Evolutionary conservation across 192 early-diverging fungal species (phyloP), one percentile per base, ranked within the genome.

Genomic region (Coemansia sp.): DNA sequence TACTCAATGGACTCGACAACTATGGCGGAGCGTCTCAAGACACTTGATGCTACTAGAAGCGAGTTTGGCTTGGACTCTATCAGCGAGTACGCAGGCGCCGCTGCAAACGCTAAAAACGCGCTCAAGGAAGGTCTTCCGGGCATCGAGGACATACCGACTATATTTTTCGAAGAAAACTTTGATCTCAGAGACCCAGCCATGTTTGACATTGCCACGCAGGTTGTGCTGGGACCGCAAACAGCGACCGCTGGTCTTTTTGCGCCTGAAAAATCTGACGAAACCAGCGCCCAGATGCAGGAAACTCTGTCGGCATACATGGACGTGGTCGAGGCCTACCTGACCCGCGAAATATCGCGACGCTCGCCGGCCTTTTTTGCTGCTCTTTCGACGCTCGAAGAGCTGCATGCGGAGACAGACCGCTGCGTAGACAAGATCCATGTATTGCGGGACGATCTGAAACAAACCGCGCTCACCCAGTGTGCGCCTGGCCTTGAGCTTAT

Each of bases 311-410:
- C 90, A 60, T 94, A 95, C 64, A 83, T 95, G 63, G 97, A 99
- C 70, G 91, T 90, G 0, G 93, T 98, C 3, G 96, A 99, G 70
- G 89, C 93, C 2, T 95, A 98, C 63, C 75, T 99, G 29, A 89
- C 96, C 20, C 90, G 89, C 50, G 97, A 99, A 71, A 99, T 99
- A 48, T 94, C 94, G 33, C 86, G 89, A 22, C 82, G 96, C 25
- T 96, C 94, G n/a, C 87, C 90, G 8, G 95, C 96, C 0, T 99
- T 99, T 68, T 99, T 99, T 73, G 89, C 91, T 31, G 96, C 97
- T 0, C 79, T 99, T 10, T 89, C 91, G 7, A 98, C 94, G 61
- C 83, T 99, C 38, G 92, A 98, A 75, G 91, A 90, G 12, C 79
- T 99, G 42, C 93, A 99, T 73, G 86, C 88, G 1, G 95, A 99